Conservation (phyloP, 75 land plant genomes). For the Sequoiadendron giganteum region DNA sequence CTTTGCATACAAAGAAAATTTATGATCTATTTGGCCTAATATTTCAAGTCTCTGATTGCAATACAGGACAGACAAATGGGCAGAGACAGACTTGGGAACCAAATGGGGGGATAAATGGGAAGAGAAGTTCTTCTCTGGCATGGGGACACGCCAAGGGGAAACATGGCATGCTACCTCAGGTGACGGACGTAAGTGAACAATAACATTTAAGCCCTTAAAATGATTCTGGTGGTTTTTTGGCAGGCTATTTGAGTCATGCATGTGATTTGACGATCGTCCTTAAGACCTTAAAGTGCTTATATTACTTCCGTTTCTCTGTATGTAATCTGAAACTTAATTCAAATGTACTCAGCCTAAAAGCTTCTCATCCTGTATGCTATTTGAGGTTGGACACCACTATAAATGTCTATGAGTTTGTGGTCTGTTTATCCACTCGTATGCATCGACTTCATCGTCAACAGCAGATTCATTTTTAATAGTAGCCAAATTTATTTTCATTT, state of each 20-base stretch:
- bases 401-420: background rate
- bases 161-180: slow-evolving; percentile 83
- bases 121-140: slow-evolving; percentile 85
- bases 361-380: background rate
- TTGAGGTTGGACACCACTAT: no score
- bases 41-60: slow-evolving; percentile 1
- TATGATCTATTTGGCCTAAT: background rate
- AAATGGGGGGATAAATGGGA: slow-evolving; percentile 99
- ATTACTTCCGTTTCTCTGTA: background rate
- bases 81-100: slow-evolving; percentile 85
- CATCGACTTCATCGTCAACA: background rate
- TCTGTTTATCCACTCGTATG: background rate
- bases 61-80: slow-evolving; percentile 98
- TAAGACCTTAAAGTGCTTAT: background rate
- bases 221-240: background rate
- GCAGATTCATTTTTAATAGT: background rate
- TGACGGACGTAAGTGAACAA: slow-evolving; percentile 58
- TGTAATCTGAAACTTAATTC: background rate
- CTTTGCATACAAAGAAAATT: background rate
- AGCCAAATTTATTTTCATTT: background rate
- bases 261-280: background rate
- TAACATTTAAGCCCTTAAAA: background rate
- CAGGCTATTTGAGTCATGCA: background rate
- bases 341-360: background rate
- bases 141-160: slow-evolving; percentile 93